Percentiles rank a stretch among this genome's conserved stretches.
Conservation (phyloP, 2,329 filamentous ascomycete genomes). For the Trichoderma sp. region DNA sequence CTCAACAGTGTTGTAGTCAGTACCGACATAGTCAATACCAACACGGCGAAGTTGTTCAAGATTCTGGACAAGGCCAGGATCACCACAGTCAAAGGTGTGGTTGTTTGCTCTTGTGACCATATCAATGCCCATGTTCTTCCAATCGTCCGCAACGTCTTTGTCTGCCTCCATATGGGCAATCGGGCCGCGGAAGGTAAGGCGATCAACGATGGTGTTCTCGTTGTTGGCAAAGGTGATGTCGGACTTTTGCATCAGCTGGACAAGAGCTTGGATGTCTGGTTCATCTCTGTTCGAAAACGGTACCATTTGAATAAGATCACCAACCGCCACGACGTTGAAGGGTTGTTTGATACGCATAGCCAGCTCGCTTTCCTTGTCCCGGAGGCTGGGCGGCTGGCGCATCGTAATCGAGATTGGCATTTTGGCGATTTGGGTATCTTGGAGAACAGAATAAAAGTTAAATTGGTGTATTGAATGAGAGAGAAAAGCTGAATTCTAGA, state of each 20-base stretch:
- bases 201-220: slow-evolving; percentile 16
- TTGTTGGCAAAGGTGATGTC: slow-evolving; percentile 16
- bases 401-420: slow-evolving; percentile 2
- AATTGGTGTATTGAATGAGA: no score
- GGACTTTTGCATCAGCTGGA: neutral
- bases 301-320: slow-evolving; percentile 6
- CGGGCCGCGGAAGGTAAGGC: slow-evolving; percentile 1
- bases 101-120: slow-evolving; percentile 14
- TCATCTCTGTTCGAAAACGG: neutral
- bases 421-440: neutral
- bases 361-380: slow-evolving; percentile 12
- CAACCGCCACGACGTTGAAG: slow-evolving; percentile 10
- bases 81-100: slow-evolving; percentile 2
- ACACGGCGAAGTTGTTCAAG: slow-evolving; percentile 12
- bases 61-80: neutral
- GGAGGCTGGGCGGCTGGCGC: neutral
- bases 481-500: neutral
- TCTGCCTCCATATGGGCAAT: slow-evolving; percentile 13
- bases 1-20: neutral
- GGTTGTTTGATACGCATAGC: slow-evolving; percentile 13
- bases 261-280: neutral
- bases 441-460: neutral
- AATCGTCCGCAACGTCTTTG: neutral
- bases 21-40: slow-evolving; percentile 4
- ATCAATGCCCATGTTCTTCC: slow-evolving; percentile 10